Evolutionary conservation across 2,329 filamentous ascomycete genomes (phyloP).

Genomic region (Diplocarpon mali): DNA sequence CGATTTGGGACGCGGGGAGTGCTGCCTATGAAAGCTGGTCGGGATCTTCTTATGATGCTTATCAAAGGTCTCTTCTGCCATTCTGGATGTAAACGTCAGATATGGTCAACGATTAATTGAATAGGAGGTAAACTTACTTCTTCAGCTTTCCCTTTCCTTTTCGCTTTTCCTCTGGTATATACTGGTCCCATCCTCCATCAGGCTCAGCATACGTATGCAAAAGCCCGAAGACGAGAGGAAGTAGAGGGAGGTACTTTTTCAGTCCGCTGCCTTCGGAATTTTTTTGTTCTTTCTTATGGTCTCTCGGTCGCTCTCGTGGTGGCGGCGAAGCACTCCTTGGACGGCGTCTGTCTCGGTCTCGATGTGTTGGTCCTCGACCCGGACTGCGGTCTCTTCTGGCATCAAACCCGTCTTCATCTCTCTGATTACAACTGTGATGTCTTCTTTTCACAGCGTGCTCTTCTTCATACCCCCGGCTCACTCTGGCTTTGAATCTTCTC

Average conservation of each 20-base stretch:
- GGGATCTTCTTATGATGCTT: conserved; percentile 4
- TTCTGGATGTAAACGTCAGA: neutral
- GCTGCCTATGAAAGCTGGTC: neutral
- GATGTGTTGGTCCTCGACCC: neutral
- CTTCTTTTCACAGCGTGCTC: neutral
- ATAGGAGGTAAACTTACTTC: neutral
- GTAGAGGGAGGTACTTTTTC: conserved; percentile 5
- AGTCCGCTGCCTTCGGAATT: neutral
- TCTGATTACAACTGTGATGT: neutral
- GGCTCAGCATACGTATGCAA: conserved; percentile 9
- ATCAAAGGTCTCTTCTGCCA: conserved; percentile 3
- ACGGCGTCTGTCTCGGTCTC: neutral
- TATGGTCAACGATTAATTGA: neutral
- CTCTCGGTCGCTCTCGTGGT: neutral
- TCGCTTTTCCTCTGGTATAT: conserved; percentile 2
- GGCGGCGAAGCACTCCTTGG: neutral
- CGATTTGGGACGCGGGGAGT: conserved; percentile 1
- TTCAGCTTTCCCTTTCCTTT: conserved; percentile 5
- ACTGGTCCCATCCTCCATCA: conserved; percentile 13
- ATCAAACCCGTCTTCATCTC: neutral
- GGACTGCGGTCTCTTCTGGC: neutral
- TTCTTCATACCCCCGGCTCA: neutral
- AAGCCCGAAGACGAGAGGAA: conserved; percentile 6
- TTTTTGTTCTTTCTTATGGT: neutral
- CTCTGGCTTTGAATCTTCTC: neutral